Percentiles rank a stretch among this genome's conserved stretches.
Evolutionary conservation across 441 rosid species (phyloP).

Genomic region (Rhodomyrtus psidioides): DNA sequence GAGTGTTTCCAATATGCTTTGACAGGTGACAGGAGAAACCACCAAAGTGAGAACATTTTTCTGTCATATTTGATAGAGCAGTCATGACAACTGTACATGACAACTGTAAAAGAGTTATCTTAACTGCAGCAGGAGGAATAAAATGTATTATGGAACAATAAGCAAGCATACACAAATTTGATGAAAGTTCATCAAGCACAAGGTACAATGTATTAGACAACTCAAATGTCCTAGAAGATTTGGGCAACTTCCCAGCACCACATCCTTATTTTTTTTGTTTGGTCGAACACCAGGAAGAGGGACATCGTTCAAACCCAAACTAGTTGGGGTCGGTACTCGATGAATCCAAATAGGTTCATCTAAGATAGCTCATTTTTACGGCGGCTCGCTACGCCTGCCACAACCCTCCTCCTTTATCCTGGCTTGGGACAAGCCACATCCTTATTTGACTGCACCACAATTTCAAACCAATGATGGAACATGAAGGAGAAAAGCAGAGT

Average conservation of each 20-base stretch:
- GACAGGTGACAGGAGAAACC: constrained; percentile 64
- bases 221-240: neutral
- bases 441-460: neutral
- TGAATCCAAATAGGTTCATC: too few relatives aligned
- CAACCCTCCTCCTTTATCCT: too few relatives aligned
- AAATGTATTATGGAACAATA: neutral
- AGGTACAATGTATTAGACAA: neutral
- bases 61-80: constrained; percentile 21
- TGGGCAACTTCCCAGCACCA: neutral
- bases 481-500: neutral
- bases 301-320: too few relatives aligned
- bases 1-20: constrained; percentile 47
- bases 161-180: neutral
- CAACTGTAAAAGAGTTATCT: neutral
- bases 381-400: too few relatives aligned
- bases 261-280: neutral
- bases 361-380: too few relatives aligned
- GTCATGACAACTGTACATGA: neutral
- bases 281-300: neutral
- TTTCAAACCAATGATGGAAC: neutral
- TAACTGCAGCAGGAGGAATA: neutral
- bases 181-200: neutral
- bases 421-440: too few relatives aligned
- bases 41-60: constrained; percentile 57
- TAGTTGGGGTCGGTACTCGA: too few relatives aligned